A percentile compares a stretch with the other conserved stretches of the same genome.
phyloP scores from a whole-genome alignment of 2,329 filamentous ascomycete species.

The Scedosporium aurantiacum region DNA sequence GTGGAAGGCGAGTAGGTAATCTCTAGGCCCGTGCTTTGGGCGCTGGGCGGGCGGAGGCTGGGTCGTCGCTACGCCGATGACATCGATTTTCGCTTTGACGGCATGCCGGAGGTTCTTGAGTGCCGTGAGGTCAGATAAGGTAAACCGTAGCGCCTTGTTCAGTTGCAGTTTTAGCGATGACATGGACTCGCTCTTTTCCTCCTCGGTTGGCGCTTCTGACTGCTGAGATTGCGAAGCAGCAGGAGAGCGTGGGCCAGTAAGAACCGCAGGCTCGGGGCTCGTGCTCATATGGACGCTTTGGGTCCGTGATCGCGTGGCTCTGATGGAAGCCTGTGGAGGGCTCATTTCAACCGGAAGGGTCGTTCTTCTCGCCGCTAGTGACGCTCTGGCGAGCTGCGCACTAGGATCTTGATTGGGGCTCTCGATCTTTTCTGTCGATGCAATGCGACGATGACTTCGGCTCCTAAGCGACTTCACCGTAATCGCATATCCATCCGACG shows the following conservation, averaged over 20 bases:
- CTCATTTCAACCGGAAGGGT: background rate
- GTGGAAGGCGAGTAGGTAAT: constrained; percentile 48
- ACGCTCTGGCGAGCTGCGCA: constrained; percentile 7
- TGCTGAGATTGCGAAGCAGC: background rate
- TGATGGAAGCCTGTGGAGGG: background rate
- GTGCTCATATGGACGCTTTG: constrained; percentile 8
- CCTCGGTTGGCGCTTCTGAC: background rate
- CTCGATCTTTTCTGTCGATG: background rate
- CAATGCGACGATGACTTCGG: background rate
- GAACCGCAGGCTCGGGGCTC: background rate
- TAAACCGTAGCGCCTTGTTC: constrained; percentile 32
- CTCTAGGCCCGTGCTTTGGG: constrained; percentile 45
- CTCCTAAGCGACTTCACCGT: constrained; percentile 6
- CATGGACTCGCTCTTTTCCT: constrained; percentile 13
- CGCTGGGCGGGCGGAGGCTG: constrained; percentile 39
- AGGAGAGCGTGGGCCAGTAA: background rate
- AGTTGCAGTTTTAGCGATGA: constrained; percentile 33
- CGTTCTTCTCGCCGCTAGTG: constrained; percentile 2
- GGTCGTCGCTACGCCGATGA: constrained; percentile 43
- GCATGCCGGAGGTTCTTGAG: constrained; percentile 41
- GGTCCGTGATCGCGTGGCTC: constrained; percentile 8
- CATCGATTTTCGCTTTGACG: constrained; percentile 37
- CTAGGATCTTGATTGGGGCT: background rate
- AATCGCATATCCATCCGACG: constrained; percentile 3
- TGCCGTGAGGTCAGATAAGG: constrained; percentile 39